phyloP scores from a whole-genome alignment of 2,329 filamentous ascomycete genomes.

The Penicillium sp. region DNA sequence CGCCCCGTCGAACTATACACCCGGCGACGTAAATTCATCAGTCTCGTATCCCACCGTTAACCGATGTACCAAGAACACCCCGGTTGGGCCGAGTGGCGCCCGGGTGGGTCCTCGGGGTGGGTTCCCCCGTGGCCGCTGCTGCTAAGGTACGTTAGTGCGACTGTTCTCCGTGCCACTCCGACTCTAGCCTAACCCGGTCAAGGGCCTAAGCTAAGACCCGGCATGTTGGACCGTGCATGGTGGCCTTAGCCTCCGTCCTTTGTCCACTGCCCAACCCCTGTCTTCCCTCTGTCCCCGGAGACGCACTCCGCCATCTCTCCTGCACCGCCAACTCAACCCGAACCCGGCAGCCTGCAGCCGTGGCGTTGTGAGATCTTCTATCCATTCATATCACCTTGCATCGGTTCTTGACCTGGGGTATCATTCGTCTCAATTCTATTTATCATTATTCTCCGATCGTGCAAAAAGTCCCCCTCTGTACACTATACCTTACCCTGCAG shows the following conservation, averaged over 20 bases:
- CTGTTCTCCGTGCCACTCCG: slow-evolving; percentile 26
- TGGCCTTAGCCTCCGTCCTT: slow-evolving; percentile 6
- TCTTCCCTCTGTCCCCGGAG: not conserved
- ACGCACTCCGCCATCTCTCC: slow-evolving; percentile 8
- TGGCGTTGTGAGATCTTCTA: slow-evolving; percentile 1
- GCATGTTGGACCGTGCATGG: slow-evolving; percentile 22
- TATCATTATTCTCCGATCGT: too few relatives aligned
- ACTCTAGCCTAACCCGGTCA: slow-evolving; percentile 21
- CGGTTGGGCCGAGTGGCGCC: slow-evolving; percentile 24
- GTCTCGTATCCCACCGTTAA: not conserved
- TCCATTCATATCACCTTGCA: not conserved
- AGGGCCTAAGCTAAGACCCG: slow-evolving; percentile 19
- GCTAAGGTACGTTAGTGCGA: slow-evolving; percentile 23
- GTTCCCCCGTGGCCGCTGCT: slow-evolving; percentile 21
- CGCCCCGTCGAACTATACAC: too few relatives aligned
- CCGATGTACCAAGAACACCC: slow-evolving; percentile 9
- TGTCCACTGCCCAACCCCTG: slow-evolving; percentile 9
- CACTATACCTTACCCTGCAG: slow-evolving; percentile 9
- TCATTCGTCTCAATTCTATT: too few relatives aligned
- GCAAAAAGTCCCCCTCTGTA: too few relatives aligned
- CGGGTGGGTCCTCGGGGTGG: slow-evolving; percentile 22
- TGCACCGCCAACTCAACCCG: slow-evolving; percentile 18
- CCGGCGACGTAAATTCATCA: too few relatives aligned
- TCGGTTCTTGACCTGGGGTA: not conserved
- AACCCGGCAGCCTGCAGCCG: slow-evolving; percentile 12